Evolutionary conservation across 768 basidiomycete genomes (phyloP).

Genomic region (Galerina sulciceps): DNA sequence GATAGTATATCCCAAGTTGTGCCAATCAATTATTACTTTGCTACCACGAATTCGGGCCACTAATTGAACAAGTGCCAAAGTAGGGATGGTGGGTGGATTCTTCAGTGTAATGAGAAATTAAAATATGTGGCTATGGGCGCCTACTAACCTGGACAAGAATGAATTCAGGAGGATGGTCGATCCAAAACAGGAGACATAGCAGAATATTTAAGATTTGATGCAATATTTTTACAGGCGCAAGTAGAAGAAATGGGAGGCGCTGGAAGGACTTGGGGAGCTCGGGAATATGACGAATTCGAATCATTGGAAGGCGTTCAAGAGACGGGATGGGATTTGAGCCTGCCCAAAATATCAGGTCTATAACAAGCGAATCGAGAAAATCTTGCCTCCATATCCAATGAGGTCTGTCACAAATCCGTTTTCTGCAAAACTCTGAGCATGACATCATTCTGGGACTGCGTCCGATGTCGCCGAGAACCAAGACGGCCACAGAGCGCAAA

Average conservation of each 20-base stretch:
- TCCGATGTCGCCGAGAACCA: conserved; percentile 96
- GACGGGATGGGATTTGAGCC: conserved; percentile 81
- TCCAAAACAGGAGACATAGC: conserved; percentile 58
- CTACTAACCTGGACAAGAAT: conserved; percentile 85
- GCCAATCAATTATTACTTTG: conserved; percentile 98
- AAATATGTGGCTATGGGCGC: background rate
- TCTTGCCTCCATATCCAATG: conserved; percentile 84
- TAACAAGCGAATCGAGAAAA: background rate
- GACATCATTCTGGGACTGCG: conserved; percentile 98
- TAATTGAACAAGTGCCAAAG: conserved; percentile 83
- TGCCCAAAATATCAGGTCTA: conserved; percentile 31
- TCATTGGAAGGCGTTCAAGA: conserved; percentile 65
- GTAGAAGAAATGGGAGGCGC: conserved; percentile 65
- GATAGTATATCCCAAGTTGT: conserved; percentile 95
- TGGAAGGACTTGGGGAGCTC: conserved; percentile 61
- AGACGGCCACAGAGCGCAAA: conserved; percentile 77
- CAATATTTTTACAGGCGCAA: conserved; percentile 81
- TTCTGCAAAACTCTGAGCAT: conserved; percentile 89
- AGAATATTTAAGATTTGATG: conserved; percentile 72
- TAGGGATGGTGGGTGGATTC: conserved; percentile 98
- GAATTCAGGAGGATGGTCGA: conserved; percentile 75
- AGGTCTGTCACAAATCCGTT: conserved; percentile 78
- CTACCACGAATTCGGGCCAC: conserved; percentile 69
- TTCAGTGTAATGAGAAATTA: conserved; percentile 31
- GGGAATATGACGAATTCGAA: conserved; percentile 70